These are phyloP conservation scores for Apophysomyces sp. DNA, from an alignment of 371 early-diverging fungal species.

Conservation along the genomic window DNA sequence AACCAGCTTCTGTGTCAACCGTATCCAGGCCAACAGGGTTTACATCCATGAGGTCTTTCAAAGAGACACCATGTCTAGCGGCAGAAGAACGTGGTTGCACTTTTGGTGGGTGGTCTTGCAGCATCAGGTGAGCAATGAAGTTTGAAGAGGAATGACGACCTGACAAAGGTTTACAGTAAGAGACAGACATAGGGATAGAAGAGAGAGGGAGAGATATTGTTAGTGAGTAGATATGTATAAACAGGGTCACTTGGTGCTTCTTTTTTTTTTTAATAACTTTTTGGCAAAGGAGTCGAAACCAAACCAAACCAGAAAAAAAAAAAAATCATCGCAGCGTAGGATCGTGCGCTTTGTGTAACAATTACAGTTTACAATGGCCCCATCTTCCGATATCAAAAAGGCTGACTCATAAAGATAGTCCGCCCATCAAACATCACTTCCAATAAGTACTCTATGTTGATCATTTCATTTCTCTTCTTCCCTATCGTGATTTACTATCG, in stretches of 20 bases:
- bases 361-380: neutral
- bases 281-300: conserved; percentile 2
- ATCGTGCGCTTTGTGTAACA: neutral
- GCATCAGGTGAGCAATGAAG: conserved; percentile 20
- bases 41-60: conserved; percentile 18
- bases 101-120: conserved; percentile 25
- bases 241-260: conserved; percentile 4
- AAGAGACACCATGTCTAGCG: conserved; percentile 31
- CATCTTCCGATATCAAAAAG: no score
- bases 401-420: no score
- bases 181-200: conserved; percentile 6
- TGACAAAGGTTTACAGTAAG: conserved; percentile 12
- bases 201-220: neutral
- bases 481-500: no score
- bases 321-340: neutral
- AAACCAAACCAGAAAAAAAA: no score
- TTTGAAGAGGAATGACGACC: conserved; percentile 8
- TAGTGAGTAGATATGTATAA: conserved; percentile 1
- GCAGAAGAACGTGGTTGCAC: conserved; percentile 48
- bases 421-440: no score
- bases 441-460: no score
- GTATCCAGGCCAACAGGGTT: conserved; percentile 29
- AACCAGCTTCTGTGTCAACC: conserved; percentile 44
- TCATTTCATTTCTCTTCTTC: no score
- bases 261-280: neutral